phyloP scores from a whole-genome alignment of 192 early-diverging fungal species.

The Podochytrium sp. region DNA sequence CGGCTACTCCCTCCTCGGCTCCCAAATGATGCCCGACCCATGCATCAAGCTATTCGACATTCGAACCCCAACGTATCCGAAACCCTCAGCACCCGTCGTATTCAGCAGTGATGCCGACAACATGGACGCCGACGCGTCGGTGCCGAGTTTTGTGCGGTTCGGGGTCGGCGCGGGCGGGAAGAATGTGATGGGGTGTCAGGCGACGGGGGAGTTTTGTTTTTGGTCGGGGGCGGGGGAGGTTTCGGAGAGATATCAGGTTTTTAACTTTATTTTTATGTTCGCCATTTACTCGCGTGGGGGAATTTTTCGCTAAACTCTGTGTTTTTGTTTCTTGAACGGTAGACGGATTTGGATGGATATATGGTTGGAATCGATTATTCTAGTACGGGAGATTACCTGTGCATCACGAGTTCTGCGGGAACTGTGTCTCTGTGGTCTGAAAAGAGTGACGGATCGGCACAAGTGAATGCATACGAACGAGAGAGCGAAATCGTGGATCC shows the following conservation, averaged over 20 bases:
- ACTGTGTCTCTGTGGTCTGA: conserved; percentile 80
- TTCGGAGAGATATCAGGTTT: background rate
- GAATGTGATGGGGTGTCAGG: conserved; percentile 52
- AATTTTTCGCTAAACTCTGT: background rate
- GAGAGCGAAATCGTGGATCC: conserved; percentile 58
- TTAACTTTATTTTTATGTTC: background rate
- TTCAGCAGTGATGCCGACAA: background rate
- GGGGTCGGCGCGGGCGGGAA: conserved; percentile 68
- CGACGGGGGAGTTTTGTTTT: conserved; percentile 39
- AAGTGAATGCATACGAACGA: conserved; percentile 69
- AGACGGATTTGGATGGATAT: conserved; percentile 42
- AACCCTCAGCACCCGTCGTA: conserved; percentile 74
- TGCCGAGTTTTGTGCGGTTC: conserved; percentile 58
- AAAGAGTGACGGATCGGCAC: conserved; percentile 51
- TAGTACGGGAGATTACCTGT: conserved; percentile 74
- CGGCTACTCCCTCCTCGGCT: conserved; percentile 41
- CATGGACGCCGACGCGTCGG: too few species aligned
- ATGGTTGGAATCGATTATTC: conserved; percentile 80
- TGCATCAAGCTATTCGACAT: conserved; percentile 86
- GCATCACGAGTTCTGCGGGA: conserved; percentile 78
- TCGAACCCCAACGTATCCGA: conserved; percentile 68
- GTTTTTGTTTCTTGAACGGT: background rate
- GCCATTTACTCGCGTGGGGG: background rate
- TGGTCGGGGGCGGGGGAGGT: conserved; percentile 8
- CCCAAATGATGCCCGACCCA: conserved; percentile 71